phyloP scores from a whole-genome alignment of 768 basidiomycete genomes.

The Lactifluus piperatus region DNA sequence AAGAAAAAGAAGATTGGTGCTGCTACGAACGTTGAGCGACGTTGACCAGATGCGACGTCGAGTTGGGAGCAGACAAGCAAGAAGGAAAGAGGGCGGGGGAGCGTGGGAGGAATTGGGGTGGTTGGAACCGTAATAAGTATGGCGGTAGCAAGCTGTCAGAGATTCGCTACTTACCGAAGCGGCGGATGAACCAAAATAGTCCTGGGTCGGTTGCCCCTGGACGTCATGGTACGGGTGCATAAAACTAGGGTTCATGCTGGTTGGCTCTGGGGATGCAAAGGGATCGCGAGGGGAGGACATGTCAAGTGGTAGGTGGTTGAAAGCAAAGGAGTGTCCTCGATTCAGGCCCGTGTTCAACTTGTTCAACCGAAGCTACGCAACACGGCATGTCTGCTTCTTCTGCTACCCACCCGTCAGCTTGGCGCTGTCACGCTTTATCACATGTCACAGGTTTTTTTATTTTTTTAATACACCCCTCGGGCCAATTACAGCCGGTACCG shows the following conservation, averaged over 20 bases:
- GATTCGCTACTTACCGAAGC: constrained; percentile 1
- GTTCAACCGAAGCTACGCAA: too few relatives aligned
- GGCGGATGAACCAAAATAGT: constrained; percentile 3
- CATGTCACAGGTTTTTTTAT: too few relatives aligned
- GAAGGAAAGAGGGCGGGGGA: too few relatives aligned
- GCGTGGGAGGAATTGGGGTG: neutral
- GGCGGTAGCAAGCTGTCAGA: neutral
- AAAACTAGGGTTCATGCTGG: neutral
- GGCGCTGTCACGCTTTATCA: too few relatives aligned
- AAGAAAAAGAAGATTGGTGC: neutral
- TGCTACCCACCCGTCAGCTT: too few relatives aligned
- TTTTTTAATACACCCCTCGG: too few relatives aligned
- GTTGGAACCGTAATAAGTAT: neutral
- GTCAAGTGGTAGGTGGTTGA: neutral
- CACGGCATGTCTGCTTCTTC: too few relatives aligned
- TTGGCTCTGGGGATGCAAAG: constrained; percentile 6
- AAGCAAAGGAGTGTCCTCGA: too few relatives aligned
- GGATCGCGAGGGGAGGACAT: constrained; percentile 8
- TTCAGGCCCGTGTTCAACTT: too few relatives aligned
- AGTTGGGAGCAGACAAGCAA: neutral
- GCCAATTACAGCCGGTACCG: too few relatives aligned
- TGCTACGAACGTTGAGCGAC: neutral
- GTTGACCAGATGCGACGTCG: neutral
- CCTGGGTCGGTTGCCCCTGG: neutral
- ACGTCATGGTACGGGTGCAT: neutral